Evolutionary conservation across 192 early-diverging fungal genomes (phyloP), one percentile per base, ranked within the genome.

Genomic region (Backusella morwellensis): DNA sequence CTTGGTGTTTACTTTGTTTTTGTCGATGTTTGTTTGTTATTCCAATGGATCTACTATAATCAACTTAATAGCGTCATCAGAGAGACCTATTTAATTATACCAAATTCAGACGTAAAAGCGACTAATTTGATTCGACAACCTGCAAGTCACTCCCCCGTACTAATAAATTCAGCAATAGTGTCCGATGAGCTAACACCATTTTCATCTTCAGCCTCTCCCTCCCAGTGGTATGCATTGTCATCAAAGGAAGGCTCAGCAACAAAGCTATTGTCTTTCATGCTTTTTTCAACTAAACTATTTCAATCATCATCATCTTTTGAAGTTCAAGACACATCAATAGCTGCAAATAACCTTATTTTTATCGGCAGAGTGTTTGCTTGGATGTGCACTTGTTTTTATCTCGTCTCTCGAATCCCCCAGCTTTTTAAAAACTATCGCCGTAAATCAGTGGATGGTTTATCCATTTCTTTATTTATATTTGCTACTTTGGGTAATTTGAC

Each of bases 391-490:
- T 29, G 81, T 14, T 85, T 90, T 47, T 95, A 93, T 81, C 81
- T 94, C 35, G 81, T 88, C 6, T 92, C 90, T 21, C 86, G 93
- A 9, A 83, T 95, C 47, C 94, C 94, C 29, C 94, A 95, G 77
- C 86, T 95, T 56, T 88, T 85, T 82, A 91, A 88, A 54, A 95
- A 94, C 23, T 73, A 90, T 21, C 47, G 26, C 0, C 73, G 82
- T 29, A 80, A 86, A 71, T 94, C 93, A 2, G 88, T 90, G 15
- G 86, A 92, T 29, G 94, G 93, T 3, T 83, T 95, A n/a, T 90
- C 93, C 5, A 85, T 91, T 29, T 80, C 86, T 15, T 90, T 95
- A 88, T 94, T 95, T 78, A 79, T 88, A 38, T 94, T 91, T 76
- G 90, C 92, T 4, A 89, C 89, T 21, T 84, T 90, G 70, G 93